Evolutionary conservation across 2,329 filamentous ascomycete species (phyloP).

Genomic region (Aspergillus pseudonomiae): DNA sequence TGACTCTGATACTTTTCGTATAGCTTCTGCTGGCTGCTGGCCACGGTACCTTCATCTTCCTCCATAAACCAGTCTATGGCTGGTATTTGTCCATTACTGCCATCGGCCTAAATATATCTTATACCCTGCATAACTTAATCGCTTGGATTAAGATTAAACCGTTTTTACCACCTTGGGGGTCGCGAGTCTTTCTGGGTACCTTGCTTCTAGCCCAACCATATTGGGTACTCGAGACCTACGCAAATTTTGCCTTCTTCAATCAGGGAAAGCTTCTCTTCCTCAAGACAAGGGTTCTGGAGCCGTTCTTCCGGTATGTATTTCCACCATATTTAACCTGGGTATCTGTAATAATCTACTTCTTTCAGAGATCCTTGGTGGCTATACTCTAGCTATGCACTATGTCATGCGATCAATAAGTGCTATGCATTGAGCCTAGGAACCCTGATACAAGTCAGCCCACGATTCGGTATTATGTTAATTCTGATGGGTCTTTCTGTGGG

Average conservation of each 20-base stretch:
- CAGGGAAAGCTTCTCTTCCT: too few species aligned
- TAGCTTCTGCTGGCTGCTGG: conserved; percentile 58
- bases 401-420: too few species aligned
- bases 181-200: too few species aligned
- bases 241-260: too few species aligned
- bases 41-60: conserved; percentile 63
- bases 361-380: conserved; percentile 53
- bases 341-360: too few species aligned
- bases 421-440: neutral
- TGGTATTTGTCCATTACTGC: conserved; percentile 67
- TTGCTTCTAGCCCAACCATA: too few species aligned
- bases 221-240: too few species aligned
- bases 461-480: conserved; percentile 55
- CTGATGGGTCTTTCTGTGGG: conserved; percentile 56
- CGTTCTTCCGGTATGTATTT: too few species aligned
- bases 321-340: too few species aligned
- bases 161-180: too few species aligned
- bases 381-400: neutral
- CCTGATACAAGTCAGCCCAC: neutral
- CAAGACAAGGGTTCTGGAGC: too few species aligned
- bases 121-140: conserved; percentile 67
- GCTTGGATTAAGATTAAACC: conserved; percentile 61
- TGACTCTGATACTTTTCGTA: neutral
- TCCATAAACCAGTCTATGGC: conserved; percentile 57
- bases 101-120: conserved; percentile 63